phyloP scores from a whole-genome alignment of 768 basidiomycete genomes.

The Xerocomellus dryophilus region DNA sequence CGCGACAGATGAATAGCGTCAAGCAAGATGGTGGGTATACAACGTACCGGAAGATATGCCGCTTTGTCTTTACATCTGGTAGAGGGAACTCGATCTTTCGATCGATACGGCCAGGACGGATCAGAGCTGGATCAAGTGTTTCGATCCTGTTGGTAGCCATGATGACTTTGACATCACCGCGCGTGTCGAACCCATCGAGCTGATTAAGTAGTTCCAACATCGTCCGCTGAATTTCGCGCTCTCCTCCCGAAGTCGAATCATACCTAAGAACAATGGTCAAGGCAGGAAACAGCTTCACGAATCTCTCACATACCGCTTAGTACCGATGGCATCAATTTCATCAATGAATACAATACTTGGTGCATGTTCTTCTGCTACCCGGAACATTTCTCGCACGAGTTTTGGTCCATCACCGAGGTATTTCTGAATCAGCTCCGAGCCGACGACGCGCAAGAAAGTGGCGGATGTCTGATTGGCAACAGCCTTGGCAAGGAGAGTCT shows the following conservation, averaged over 20 bases:
- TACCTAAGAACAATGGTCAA: constrained; percentile 52
- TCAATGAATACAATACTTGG: constrained; percentile 99
- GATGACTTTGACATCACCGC: constrained; percentile 99
- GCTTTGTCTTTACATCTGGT: constrained; percentile 97
- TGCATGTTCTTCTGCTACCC: constrained; percentile 95
- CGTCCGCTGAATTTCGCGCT: constrained; percentile 98
- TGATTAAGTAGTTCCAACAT: constrained; percentile 99
- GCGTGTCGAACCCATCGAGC: constrained; percentile 97
- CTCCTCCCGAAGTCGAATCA: constrained; percentile 97
- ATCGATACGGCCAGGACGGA: constrained; percentile 97
- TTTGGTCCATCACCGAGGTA: constrained; percentile 99
- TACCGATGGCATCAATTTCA: constrained; percentile 98
- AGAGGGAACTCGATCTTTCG: constrained; percentile 98
- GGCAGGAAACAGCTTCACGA: not conserved
- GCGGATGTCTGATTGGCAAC: constrained; percentile 98
- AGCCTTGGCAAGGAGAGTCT: constrained; percentile 95
- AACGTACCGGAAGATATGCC: constrained; percentile 89
- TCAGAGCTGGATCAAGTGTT: constrained; percentile 94
- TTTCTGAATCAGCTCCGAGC: constrained; percentile 98
- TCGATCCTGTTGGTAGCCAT: constrained; percentile 99
- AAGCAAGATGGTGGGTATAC: not conserved
- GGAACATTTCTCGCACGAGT: constrained; percentile 94
- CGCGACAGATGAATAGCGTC: constrained; percentile 5
- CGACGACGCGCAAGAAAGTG: constrained; percentile 95
- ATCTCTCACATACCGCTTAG: constrained; percentile 73